Evolutionary conservation across 2,329 filamentous ascomycete genomes (phyloP), one percentile per base, ranked within the genome.

Genomic region (Ceratocystis papillata): DNA sequence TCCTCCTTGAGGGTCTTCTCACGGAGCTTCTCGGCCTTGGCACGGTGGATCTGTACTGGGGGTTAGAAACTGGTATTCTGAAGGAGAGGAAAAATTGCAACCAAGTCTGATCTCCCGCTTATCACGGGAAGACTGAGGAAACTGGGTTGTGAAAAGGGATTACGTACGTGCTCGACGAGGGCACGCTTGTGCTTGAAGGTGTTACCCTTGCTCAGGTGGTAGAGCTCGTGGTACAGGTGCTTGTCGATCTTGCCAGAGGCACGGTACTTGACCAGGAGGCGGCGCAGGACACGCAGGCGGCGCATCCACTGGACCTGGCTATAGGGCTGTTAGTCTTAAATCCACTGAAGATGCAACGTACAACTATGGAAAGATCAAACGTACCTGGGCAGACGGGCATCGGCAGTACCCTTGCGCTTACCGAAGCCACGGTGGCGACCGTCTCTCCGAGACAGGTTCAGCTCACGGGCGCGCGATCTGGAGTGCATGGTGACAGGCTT

Each of bases 171-270:
- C 87, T 99, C 94, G 79, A 99, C 91, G 76, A 99, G 88, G 77
- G 92, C 94, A 82, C 94, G 89, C 92, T 97, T 99, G 90, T 99
- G 94, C 92, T 99, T 99, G 89, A 99, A 99, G 80, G 94, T 93
- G 88, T 99, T 99, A 95, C 94, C 95, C 92, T 99, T 99, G 88
- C 89, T 94, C 79, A 96, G 84, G 82, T 96, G 94, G 87, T 99
- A 99, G 74, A 99, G 90, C 84, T 97, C 92, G 87, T 99, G 94
- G 87, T 99, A 99, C 70, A 99, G 91, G 86, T 99, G 94, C 88
- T 99, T 99, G 85, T 99, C 94, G 79, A 99, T 99, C 89, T 99
- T 99, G 81, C 95, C 95, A 77, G 89, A 89, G 80, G 93, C 93
- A 81, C 94, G 94, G 87, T 99, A 99, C 87, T 97, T 97, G 85